A percentile compares a stretch with the other conserved stretches of the same genome.
Conservation (phyloP, 108 stramenopile genomes). For the Seminavis robusta region DNA sequence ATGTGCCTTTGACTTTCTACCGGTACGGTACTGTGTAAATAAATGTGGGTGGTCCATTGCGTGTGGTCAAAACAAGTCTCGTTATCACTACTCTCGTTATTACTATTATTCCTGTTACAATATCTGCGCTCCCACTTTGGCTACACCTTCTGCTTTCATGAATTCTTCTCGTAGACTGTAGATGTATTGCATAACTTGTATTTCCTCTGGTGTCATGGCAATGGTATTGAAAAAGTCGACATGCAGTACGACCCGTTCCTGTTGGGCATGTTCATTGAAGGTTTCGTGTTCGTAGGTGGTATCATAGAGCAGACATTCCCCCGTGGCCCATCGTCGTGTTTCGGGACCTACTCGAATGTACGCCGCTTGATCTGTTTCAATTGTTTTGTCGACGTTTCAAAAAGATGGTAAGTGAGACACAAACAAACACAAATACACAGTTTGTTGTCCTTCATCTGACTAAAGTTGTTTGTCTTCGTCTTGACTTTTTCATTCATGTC, state of each 20-base stretch:
- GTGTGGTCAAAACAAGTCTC: no score
- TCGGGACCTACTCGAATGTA: slow-evolving; percentile 78
- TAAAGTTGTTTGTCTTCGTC: no score
- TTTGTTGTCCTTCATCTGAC: no score
- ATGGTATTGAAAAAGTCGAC: slow-evolving; percentile 88
- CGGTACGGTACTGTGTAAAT: no score
- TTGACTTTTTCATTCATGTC: slow-evolving; percentile 8
- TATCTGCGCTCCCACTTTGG: slow-evolving; percentile 79
- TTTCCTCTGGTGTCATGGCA: slow-evolving; percentile 70
- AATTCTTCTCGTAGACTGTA: slow-evolving; percentile 83
- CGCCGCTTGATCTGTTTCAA: slow-evolving; percentile 25
- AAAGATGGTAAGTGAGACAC: no score
- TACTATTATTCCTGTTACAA: no score
- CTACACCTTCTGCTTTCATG: slow-evolving; percentile 84
- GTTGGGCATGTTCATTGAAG: slow-evolving; percentile 56
- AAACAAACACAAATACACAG: no score
- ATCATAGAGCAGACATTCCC: slow-evolving; percentile 78
- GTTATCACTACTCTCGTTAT: no score
- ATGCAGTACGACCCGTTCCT: slow-evolving; percentile 84
- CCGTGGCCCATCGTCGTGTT: slow-evolving; percentile 59
- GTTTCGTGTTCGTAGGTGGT: slow-evolving; percentile 88
- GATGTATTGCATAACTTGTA: slow-evolving; percentile 81
- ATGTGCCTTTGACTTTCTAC: no score
- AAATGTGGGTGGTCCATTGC: no score
- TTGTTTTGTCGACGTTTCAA: no score